These are phyloP conservation scores for Cytauxzoon felis DNA, from an alignment of 169 alveolate genomes.

Conservation along the genomic window DNA sequence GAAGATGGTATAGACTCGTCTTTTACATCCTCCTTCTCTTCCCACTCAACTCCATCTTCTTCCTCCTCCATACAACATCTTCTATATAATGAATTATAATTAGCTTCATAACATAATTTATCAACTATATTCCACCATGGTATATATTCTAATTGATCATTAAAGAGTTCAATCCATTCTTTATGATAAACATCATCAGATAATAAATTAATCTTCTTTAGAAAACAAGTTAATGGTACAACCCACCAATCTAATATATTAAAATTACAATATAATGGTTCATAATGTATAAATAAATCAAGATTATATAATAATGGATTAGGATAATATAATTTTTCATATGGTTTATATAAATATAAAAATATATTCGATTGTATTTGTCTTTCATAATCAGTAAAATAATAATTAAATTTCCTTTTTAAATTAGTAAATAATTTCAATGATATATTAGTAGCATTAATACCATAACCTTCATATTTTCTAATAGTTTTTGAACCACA, in stretches of 20 bases:
- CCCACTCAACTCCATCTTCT: no score
- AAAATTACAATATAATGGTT: conserved; percentile 12
- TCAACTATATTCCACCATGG: conserved; percentile 18
- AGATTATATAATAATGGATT: conserved; percentile 25
- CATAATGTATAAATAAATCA: conserved; percentile 28
- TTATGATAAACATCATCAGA: neutral
- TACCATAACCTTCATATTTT: conserved; percentile 63
- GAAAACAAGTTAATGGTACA: conserved; percentile 19
- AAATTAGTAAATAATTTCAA: conserved; percentile 67
- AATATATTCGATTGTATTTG: conserved; percentile 64
- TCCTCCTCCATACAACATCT: no score
- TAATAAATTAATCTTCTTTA: conserved; percentile 7
- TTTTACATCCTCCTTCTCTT: no score
- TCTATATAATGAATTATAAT: no score
- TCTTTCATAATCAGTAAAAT: conserved; percentile 68
- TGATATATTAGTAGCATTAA: conserved; percentile 57
- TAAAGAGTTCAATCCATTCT: conserved; percentile 34
- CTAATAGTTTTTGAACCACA: conserved; percentile 76
- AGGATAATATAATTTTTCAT: no score
- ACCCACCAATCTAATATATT: conserved; percentile 38
- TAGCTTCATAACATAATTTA: no score
- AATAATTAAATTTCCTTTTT: conserved; percentile 63
- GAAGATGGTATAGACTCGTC: no score
- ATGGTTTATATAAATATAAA: conserved; percentile 52
- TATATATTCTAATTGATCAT: conserved; percentile 13